These are phyloP conservation scores for Gentiana straminea DNA, from an alignment of 257 asterid genomes.

Conservation along the genomic window DNA sequence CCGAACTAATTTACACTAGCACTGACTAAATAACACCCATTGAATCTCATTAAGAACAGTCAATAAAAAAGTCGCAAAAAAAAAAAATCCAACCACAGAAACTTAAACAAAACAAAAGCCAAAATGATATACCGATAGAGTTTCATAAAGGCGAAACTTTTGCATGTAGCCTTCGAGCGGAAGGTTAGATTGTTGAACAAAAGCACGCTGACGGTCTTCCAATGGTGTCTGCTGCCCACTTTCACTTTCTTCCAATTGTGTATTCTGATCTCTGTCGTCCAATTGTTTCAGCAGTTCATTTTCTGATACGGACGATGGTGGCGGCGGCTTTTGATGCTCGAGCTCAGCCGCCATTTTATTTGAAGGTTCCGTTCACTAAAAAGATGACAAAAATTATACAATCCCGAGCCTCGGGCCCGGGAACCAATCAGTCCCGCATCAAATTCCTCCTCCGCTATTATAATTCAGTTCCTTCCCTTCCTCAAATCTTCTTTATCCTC, in stretches of 20 bases:
- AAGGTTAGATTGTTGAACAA: slow-evolving; percentile 12
- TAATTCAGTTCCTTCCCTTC: slow-evolving; percentile 19
- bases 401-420: slow-evolving; percentile 93
- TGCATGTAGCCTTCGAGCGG: slow-evolving; percentile 58
- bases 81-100: no score
- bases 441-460: slow-evolving; percentile 20
- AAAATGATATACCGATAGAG: slow-evolving; percentile 57
- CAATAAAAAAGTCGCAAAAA: no score
- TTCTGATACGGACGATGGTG: neutral
- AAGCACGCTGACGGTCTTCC: slow-evolving; percentile 19
- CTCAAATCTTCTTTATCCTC: slow-evolving; percentile 30
- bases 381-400: slow-evolving; percentile 16
- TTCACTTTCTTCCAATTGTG: neutral
- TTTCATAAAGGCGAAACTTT: slow-evolving; percentile 87
- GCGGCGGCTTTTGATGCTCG: slow-evolving; percentile 18
- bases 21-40: no score
- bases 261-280: slow-evolving; percentile 2
- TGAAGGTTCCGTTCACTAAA: slow-evolving; percentile 9
- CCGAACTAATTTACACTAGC: no score
- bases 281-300: slow-evolving; percentile 23
- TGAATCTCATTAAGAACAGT: no score
- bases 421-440: slow-evolving; percentile 78
- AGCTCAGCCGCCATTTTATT: slow-evolving; percentile 34
- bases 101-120: neutral
- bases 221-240: slow-evolving; percentile 23